A percentile compares a stretch with the other conserved stretches of the same genome.
These are phyloP conservation scores for Podila verticillata DNA, from an alignment of 192 early-diverging fungal species.

Conservation along the genomic window DNA sequence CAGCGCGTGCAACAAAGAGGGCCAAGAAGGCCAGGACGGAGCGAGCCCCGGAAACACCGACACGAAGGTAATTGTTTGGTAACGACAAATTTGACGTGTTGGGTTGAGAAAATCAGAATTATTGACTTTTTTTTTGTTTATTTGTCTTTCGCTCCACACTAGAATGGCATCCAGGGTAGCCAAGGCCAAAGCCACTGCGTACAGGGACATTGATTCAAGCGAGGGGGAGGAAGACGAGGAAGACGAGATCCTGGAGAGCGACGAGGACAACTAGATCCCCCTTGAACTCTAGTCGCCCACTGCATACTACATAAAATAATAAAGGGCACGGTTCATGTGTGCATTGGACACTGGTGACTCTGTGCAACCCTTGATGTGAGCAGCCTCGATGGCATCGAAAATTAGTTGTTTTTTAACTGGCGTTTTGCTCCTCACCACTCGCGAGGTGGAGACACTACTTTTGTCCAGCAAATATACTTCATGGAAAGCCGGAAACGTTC, in stretches of 20 bases:
- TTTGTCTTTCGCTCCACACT: neutral
- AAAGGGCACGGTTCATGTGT: too few relatives aligned
- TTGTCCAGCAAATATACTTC: too few relatives aligned
- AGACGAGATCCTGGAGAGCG: neutral
- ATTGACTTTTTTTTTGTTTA: neutral
- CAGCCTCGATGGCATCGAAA: too few relatives aligned
- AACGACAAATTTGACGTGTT: neutral
- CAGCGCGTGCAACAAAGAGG: constrained; percentile 14
- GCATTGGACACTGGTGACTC: too few relatives aligned
- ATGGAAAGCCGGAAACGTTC: too few relatives aligned
- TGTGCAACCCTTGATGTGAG: too few relatives aligned
- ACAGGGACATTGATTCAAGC: constrained; percentile 14
- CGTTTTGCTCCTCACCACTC: too few relatives aligned
- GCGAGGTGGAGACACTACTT: too few relatives aligned
- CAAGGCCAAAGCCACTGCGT: constrained; percentile 16
- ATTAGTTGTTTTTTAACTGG: too few relatives aligned
- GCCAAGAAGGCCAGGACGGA: constrained; percentile 28
- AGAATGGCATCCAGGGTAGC: constrained; percentile 47
- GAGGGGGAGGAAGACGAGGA: constrained; percentile 21
- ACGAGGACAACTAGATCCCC: too few relatives aligned
- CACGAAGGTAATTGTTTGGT: constrained; percentile 22
- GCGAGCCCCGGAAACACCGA: constrained; percentile 20
- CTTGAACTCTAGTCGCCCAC: too few relatives aligned
- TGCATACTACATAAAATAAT: too few relatives aligned
- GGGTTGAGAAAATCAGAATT: neutral